Evolutionary conservation across 306 rosid genomes (phyloP).

Genomic region (Malus domestica): DNA sequence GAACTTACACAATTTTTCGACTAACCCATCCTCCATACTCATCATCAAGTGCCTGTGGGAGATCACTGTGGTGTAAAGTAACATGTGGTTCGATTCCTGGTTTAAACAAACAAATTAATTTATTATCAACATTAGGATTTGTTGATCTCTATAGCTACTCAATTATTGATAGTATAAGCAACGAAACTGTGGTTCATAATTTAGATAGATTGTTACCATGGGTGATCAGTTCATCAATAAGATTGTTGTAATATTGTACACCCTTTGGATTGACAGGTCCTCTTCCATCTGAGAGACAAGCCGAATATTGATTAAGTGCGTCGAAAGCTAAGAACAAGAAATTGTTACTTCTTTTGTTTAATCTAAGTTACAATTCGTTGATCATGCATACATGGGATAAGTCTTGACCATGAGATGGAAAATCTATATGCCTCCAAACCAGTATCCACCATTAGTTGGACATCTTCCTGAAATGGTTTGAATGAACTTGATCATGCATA

Average conservation of each 20-base stretch:
- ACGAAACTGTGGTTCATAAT: no score
- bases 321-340: background rate
- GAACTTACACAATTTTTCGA: conserved; percentile 42
- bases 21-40: conserved; percentile 82
- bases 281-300: conserved; percentile 46
- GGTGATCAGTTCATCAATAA: conserved; percentile 51
- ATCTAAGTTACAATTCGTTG: background rate
- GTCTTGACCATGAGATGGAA: conserved; percentile 86
- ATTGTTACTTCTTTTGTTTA: background rate
- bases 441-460: conserved; percentile 55
- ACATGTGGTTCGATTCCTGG: conserved; percentile 75
- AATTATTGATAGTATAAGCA: no score
- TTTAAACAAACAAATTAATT: background rate
- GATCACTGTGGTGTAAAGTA: conserved; percentile 48
- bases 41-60: conserved; percentile 70
- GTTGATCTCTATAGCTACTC: background rate
- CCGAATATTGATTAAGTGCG: background rate
- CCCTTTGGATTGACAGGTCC: conserved; percentile 71
- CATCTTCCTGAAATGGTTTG: conserved; percentile 63
- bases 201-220: conserved; percentile 29
- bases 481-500: background rate
- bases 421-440: conserved; percentile 79
- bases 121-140: no score
- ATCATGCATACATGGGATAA: conserved; percentile 51
- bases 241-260: conserved; percentile 62